A percentile compares a stretch with the other conserved stretches of the same genome.
Conservation (phyloP, 805 yeast genomes). For the Barnettozyma botsteinii region DNA sequence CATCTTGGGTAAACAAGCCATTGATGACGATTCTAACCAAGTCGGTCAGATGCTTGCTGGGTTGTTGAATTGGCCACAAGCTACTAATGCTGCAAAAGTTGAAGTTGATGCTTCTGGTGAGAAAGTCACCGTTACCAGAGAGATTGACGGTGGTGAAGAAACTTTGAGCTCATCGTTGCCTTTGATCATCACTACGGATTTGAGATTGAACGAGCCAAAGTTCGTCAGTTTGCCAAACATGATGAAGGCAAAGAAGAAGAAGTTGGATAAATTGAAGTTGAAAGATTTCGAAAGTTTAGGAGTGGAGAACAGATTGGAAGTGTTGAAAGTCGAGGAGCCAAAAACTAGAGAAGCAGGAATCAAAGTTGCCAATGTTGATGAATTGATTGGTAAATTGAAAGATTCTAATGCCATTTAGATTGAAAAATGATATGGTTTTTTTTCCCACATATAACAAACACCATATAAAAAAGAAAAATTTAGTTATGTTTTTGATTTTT, state of each 20-base stretch:
- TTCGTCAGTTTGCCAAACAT: conserved; percentile 93
- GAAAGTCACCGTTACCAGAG: conserved; percentile 71
- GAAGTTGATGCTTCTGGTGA: conserved; percentile 45
- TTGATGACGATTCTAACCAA: conserved; percentile 91
- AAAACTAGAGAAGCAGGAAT: conserved; percentile 76
- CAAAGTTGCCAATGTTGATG: conserved; percentile 77
- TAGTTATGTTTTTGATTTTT: too few species aligned
- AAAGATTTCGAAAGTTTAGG: conserved; percentile 64
- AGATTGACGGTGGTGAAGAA: conserved; percentile 93
- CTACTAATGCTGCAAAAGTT: conserved; percentile 89
- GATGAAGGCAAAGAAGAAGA: conserved; percentile 98
- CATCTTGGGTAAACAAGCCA: conserved; percentile 92
- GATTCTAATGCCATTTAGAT: conserved; percentile 34
- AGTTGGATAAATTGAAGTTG: conserved; percentile 60
- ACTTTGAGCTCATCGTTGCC: conserved; percentile 75
- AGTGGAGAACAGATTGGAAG: conserved; percentile 55
- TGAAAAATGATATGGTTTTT: neutral
- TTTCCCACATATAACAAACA: too few species aligned
- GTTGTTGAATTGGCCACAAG: conserved; percentile 91
- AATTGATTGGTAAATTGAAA: conserved; percentile 70
- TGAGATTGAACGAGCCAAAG: conserved; percentile 91
- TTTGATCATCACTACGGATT: conserved; percentile 82
- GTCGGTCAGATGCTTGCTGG: conserved; percentile 98
- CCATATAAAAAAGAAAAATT: too few species aligned
- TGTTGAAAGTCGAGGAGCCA: conserved; percentile 78